Evolutionary conservation across 2,329 filamentous ascomycete genomes (phyloP), one percentile per base, ranked within the genome.

Genomic region (Zymoseptoria brevis): DNA sequence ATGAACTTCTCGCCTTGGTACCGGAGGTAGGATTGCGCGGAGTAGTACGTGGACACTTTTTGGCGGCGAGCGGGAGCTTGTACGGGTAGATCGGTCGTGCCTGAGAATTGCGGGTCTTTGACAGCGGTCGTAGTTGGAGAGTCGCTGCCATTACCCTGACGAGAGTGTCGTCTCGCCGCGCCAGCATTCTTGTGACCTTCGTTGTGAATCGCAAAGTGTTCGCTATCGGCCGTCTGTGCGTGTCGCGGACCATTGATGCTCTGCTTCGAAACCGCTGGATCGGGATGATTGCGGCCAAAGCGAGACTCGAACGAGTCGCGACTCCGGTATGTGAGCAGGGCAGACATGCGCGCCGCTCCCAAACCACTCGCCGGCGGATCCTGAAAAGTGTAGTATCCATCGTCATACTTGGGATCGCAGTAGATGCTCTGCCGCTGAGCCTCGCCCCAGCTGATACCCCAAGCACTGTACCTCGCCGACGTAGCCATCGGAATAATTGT

Each of bases 1-100:
- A 97, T 94, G 69, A 99, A 99, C 75, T 99, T 99, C 68, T 87
- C 84, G 58, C 91, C 93, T 75, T 99, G 94, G 75, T 99, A 99
- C 19, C 94, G 88, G 50, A 99, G 83, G 75, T 99, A 99, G 0
- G 92, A 96, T 74, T 99, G 94, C 0, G 94, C 94, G 0, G 94
- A 97, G 76, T 97, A 99, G 75, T 96, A 96, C n/a, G 90, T 94
- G 2, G 79, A 62, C 71, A 62, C 76, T 50, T 72, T 73, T 67
- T 69, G 77, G 67, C 62, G 67, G 75, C 58, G 80, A 13, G 65
- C 56, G 60, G 64, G 61, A 7, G 63, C 51, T 26, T 64, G 63
- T 7, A 71, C 60, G 61, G 75, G 59, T 2, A 72, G 58, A 6
- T 69, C 67, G 7, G 76, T 76, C 6, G 74, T 69, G 57, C 76